Evolutionary conservation across 2,329 filamentous ascomycete genomes (phyloP).

Genomic region (Tolypocladium tundrense): DNA sequence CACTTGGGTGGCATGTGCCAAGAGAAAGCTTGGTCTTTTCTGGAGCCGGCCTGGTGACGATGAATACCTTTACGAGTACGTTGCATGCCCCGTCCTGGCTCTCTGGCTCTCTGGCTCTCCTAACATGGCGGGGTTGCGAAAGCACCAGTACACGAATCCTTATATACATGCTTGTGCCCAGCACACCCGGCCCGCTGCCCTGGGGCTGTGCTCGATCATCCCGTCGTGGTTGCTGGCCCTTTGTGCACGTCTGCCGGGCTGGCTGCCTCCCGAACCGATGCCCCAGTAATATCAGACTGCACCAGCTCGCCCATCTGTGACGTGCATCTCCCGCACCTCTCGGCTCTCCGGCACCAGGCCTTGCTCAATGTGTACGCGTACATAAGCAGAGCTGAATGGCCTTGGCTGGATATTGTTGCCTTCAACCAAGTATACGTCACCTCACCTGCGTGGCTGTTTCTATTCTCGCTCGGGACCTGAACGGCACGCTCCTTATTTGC

Average conservation of each 20-base stretch:
- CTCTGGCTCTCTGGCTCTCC: too few species aligned
- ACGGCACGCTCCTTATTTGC: background rate
- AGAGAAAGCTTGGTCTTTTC: conserved; percentile 4
- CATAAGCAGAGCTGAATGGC: background rate
- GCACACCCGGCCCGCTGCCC: background rate
- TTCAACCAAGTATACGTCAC: background rate
- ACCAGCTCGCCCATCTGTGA: too few species aligned
- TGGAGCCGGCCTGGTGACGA: background rate
- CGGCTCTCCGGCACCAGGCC: background rate
- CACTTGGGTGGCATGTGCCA: background rate
- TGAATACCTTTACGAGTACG: background rate
- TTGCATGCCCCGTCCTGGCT: too few species aligned
- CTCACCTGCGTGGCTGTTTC: background rate
- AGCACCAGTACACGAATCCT: background rate
- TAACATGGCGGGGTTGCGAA: background rate
- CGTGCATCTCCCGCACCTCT: background rate
- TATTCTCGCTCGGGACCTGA: background rate
- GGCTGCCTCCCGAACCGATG: background rate
- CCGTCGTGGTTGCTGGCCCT: background rate
- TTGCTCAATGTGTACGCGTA: background rate
- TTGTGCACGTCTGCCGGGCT: background rate
- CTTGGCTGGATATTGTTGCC: background rate
- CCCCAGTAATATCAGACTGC: too few species aligned
- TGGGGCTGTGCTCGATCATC: background rate
- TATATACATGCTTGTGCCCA: background rate